Evolutionary conservation across 352 stramenopile species (phyloP).

Genomic region (Phytophthora aleatoria): DNA sequence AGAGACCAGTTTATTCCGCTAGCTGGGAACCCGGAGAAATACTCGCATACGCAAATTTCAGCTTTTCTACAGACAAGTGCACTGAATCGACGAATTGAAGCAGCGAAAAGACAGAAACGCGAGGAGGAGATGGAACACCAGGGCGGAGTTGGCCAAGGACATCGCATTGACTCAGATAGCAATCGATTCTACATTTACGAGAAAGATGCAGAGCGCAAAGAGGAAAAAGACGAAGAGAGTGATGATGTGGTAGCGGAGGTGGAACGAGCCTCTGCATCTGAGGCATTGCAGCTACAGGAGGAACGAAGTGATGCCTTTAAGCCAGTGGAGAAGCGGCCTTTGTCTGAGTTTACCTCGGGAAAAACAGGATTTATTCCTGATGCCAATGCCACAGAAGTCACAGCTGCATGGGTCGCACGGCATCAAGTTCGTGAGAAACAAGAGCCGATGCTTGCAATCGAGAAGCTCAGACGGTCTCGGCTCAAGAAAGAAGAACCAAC

Average conservation of each 20-base stretch:
- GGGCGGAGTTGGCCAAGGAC: slow-evolving; percentile 41
- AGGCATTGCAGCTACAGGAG: slow-evolving; percentile 23
- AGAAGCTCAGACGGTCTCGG: slow-evolving; percentile 37
- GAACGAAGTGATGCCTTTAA: slow-evolving; percentile 36
- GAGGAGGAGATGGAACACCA: slow-evolving; percentile 54
- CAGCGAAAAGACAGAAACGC: slow-evolving; percentile 57
- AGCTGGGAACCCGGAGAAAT: slow-evolving; percentile 93
- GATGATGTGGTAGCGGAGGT: slow-evolving; percentile 43
- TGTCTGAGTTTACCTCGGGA: slow-evolving; percentile 18
- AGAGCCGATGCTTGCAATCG: slow-evolving; percentile 53
- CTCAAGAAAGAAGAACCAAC: slow-evolving; percentile 23
- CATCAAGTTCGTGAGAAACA: slow-evolving; percentile 47
- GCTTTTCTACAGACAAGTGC: slow-evolving; percentile 94
- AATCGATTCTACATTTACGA: slow-evolving; percentile 80
- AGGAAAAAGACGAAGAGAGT: slow-evolving; percentile 21
- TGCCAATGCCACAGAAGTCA: slow-evolving; percentile 23
- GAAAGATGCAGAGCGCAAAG: slow-evolving; percentile 32
- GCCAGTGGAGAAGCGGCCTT: slow-evolving; percentile 22
- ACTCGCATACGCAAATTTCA: slow-evolving; percentile 94
- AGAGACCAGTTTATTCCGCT: slow-evolving; percentile 96
- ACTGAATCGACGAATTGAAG: slow-evolving; percentile 88
- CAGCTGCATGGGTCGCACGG: slow-evolving; percentile 39
- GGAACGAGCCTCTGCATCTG: slow-evolving; percentile 13
- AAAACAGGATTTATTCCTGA: slow-evolving; percentile 19
- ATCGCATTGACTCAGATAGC: slow-evolving; percentile 82